phyloP scores from a whole-genome alignment of 768 basidiomycete genomes.

The Auriscalpium vulgare region DNA sequence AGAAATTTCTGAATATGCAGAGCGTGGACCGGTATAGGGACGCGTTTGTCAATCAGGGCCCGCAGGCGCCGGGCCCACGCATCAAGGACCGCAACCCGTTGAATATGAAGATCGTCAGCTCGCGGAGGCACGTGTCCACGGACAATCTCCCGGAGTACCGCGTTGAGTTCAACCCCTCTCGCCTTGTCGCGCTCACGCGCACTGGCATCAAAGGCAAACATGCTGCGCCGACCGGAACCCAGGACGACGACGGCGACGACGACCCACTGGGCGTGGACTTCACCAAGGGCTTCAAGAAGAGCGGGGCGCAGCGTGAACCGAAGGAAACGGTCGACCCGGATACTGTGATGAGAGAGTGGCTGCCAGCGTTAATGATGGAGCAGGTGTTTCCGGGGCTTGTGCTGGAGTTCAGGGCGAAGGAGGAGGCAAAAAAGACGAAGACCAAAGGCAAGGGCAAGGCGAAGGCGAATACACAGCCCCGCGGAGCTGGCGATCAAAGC shows the following conservation, averaged over 20 bases:
- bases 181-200: conserved; percentile 55
- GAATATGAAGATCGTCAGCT: conserved; percentile 58
- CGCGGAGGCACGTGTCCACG: conserved; percentile 58
- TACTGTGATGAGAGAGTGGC: conserved; percentile 59
- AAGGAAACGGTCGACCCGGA: conserved; percentile 38
- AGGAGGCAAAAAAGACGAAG: conserved; percentile 32
- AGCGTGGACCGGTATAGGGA: conserved; percentile 17
- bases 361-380: conserved; percentile 73
- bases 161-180: conserved; percentile 58
- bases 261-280: conserved; percentile 40
- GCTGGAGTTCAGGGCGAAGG: conserved; percentile 44
- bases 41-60: conserved; percentile 11
- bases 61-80: neutral
- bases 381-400: conserved; percentile 61
- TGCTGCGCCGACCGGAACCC: conserved; percentile 24
- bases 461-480: neutral
- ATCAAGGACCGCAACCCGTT: conserved; percentile 29
- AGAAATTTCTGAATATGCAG: conserved; percentile 41
- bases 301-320: conserved; percentile 6
- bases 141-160: conserved; percentile 71
- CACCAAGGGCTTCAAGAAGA: no score
- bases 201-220: conserved; percentile 58
- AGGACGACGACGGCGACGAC: conserved; percentile 42
- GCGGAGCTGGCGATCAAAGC: neutral
- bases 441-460: neutral